Evolutionary conservation across 768 basidiomycete genomes (phyloP), one percentile per base, ranked within the genome.

Genomic region (Mycena polygramma): DNA sequence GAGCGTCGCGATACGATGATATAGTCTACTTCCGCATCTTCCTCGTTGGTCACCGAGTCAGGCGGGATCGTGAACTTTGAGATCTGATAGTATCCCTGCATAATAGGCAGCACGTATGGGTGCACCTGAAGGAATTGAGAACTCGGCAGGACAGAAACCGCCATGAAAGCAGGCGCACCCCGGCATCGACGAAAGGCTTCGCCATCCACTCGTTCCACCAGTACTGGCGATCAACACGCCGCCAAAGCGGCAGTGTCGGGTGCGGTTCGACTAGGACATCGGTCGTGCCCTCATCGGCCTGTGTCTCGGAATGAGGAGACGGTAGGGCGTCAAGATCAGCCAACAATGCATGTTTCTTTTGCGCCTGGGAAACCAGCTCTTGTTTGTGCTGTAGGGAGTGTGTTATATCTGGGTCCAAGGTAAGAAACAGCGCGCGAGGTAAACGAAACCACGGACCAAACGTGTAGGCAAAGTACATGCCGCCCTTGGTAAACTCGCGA

Each of bases 121-220:
- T 98, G 94, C 51, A 96, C 80, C 90, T 95, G 36, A 51, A 41
- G 39, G 10, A 2, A 63, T 57, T 30, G 59, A 26, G 5, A 24
- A 58, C 14, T 45, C n/a, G n/a, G n/a, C n/a, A n/a, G 35, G 46
- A 45, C 15, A 39, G 1, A 46, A 41, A 69, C 30, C 57, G 48
- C 15, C 37, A 13, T 57, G 36, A 54, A n/a, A 45, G 41, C 20
- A 36, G 37, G 81, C 88, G 67, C 81, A 96, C 95, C 24, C 96
- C 96, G 53, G 92, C 91, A 70, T 98, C 95, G 46, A 95, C 83
- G 73, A 99, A 92, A 2, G 94, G 91, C 73, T 92, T 92, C 35
- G 89, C 86, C 66, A 99, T 86, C 86, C 90, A 91, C 75, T 96
- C 94, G 76, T 99, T 99, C 95, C 96, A 99, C 94, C 96, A 99